Evolutionary conservation across 495 filamentous ascomycete genomes (phyloP), one percentile per base, ranked within the genome.

Genomic region (Pyrenula massariospora): DNA sequence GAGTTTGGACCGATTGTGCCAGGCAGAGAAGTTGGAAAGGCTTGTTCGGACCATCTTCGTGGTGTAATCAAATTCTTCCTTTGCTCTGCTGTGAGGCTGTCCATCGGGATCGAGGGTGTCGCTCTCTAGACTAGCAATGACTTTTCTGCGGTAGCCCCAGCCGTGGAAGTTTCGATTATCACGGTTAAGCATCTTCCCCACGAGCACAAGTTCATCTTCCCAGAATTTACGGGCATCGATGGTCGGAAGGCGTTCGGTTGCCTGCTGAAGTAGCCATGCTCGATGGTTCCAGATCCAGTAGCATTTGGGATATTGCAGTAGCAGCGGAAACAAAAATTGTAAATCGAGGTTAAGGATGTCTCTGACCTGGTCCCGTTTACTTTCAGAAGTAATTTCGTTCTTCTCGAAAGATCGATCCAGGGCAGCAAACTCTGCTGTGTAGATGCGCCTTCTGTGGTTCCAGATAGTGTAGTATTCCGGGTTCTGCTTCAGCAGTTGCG

Each of bases 281-380:
- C 93, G 85, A 70, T 96, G 88, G 67, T 94, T 95, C 93, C 93
- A 99, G 49, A 99, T 89, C 91, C 93, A 96, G 75, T 99, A 99
- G 75, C 93, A 97, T 72, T 99, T 99, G 22, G 93, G 94, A 62
- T 81, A 89, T 59, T 89, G 81, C 31, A 82, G 75, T 42, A 97
- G 82, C 12, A 99, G 77, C 1, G 89, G 89, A 42, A 96, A 77
- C 42, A 91, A 80, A 66, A 96, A 93, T 22, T 70, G 66, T 23
- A 97, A 76, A 62, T 98, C 93, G 59, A 73, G 78, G 48, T 84
- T 77, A 67, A 80, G 73, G 58, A 86, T 70, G 25, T 76, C 72
- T 25, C 81, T 71, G 50, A 71, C 65, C 36, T 63, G 49, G 12
- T 61, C 57, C 15, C 54, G 24, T n/a, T 53, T 51, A 48, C 54